Percentiles rank a stretch among this genome's conserved stretches.
Evolutionary conservation across 1,284 basidiomycete genomes (phyloP).

Genomic region (Volvariella surrecta): DNA sequence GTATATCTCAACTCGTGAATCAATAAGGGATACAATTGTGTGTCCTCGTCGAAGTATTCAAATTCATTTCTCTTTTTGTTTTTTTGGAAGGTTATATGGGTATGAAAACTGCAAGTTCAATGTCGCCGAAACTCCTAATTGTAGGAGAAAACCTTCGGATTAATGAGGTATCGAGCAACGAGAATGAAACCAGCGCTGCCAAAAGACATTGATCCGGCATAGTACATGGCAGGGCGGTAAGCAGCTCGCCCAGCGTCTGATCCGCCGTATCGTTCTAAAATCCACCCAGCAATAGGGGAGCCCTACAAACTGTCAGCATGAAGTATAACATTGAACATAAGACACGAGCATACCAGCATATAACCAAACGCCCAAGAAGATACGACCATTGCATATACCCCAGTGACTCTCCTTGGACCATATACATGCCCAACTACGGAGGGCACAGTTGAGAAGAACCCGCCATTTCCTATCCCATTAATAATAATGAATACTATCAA

Average conservation of each 20-base stretch:
- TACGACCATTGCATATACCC: neutral
- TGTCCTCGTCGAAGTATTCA: no score
- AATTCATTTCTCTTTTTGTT: no score
- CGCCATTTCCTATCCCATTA: conserved; percentile 23
- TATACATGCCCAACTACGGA: conserved; percentile 22
- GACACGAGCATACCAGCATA: neutral
- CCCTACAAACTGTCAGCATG: neutral
- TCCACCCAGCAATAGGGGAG: neutral
- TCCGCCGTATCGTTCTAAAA: neutral
- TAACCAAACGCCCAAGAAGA: neutral
- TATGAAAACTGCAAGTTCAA: no score
- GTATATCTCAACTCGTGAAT: no score
- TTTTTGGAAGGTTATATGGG: no score
- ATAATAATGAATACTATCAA: conserved; percentile 20
- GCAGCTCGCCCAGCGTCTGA: neutral
- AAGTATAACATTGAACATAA: neutral
- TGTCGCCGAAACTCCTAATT: no score
- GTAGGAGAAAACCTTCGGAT: conserved; percentile 7
- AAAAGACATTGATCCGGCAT: conserved; percentile 19
- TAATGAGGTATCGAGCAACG: conserved; percentile 9
- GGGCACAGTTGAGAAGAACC: conserved; percentile 25
- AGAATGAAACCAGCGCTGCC: conserved; percentile 15
- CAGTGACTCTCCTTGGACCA: neutral
- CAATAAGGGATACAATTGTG: no score
- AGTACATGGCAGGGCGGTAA: conserved; percentile 21